These are phyloP conservation scores for Leccinum solheimii DNA, from an alignment of 1,284 basidiomycete species.

Conservation along the genomic window DNA sequence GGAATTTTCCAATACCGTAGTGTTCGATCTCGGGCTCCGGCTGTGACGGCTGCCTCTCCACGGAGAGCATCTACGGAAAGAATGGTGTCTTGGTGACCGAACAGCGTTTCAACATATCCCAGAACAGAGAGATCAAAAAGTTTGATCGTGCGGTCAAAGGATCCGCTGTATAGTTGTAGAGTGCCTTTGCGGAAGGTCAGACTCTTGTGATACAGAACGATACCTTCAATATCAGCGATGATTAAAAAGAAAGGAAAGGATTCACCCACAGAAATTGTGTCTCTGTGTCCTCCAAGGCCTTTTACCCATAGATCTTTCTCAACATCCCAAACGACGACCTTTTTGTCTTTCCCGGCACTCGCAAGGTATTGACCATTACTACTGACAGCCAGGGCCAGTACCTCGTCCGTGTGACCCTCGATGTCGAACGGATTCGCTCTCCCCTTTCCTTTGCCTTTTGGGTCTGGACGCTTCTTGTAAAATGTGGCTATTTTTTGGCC, in stretches of 20 bases:
- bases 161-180: conserved; percentile 84
- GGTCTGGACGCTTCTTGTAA: conserved; percentile 53
- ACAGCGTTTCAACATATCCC: conserved; percentile 95
- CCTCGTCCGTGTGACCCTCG: conserved; percentile 84
- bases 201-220: conserved; percentile 42
- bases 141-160: conserved; percentile 90
- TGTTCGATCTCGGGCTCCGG: conserved; percentile 90
- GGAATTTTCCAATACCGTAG: conserved; percentile 96
- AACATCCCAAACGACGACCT: conserved; percentile 83
- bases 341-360: conserved; percentile 83
- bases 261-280: conserved; percentile 75
- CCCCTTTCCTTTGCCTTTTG: conserved; percentile 46
- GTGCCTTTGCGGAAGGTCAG: conserved; percentile 84
- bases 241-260: neutral
- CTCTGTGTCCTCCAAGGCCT: conserved; percentile 82
- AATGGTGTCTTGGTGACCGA: conserved; percentile 94
- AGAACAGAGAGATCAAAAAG: conserved; percentile 71
- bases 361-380: conserved; percentile 84
- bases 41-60: conserved; percentile 83
- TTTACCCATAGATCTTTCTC: conserved; percentile 73
- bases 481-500: conserved; percentile 60
- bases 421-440: conserved; percentile 43
- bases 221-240: neutral
- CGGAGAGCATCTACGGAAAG: conserved; percentile 78
- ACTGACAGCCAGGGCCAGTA: conserved; percentile 82